Conservation (phyloP, 306 rosid genomes). For the Glycine tomentella region DNA sequence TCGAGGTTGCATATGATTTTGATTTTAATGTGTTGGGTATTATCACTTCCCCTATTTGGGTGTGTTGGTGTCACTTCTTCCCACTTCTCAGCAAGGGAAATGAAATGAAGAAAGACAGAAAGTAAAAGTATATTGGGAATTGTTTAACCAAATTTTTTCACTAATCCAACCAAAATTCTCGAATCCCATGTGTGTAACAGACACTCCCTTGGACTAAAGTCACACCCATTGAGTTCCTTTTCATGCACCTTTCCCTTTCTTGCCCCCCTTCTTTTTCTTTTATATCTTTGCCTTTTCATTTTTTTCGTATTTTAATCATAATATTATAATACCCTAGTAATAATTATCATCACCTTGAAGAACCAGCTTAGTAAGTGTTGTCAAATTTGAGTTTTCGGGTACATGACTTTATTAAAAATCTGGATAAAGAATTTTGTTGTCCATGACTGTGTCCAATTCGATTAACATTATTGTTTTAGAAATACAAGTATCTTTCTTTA, state of each 20-base stretch:
- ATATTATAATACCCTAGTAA: constrained; percentile 14
- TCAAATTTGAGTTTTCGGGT: background rate
- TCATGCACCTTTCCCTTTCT: constrained; percentile 57
- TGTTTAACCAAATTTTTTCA: constrained; percentile 43
- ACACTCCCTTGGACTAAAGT: constrained; percentile 42
- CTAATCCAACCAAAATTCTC: constrained; percentile 45
- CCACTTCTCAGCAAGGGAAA: constrained; percentile 2
- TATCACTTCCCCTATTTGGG: background rate
- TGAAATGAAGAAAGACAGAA: background rate
- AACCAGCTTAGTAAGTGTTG: background rate
- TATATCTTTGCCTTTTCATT: constrained; percentile 42
- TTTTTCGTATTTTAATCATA: background rate
- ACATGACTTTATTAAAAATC: no score
- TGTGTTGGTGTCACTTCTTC: background rate
- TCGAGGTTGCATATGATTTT: constrained; percentile 33
- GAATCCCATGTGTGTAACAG: constrained; percentile 54
- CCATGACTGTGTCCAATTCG: no score
- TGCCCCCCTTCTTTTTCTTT: constrained; percentile 51
- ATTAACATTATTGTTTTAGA: no score
- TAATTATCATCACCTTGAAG: constrained; percentile 30
- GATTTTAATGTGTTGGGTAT: constrained; percentile 42
- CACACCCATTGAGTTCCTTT: constrained; percentile 43
- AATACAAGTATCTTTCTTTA: no score
- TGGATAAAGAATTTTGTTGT: no score
- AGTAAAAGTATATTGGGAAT: constrained; percentile 37